phyloP scores from a whole-genome alignment of 306 rosid genomes.

The Datisca glomerata region DNA sequence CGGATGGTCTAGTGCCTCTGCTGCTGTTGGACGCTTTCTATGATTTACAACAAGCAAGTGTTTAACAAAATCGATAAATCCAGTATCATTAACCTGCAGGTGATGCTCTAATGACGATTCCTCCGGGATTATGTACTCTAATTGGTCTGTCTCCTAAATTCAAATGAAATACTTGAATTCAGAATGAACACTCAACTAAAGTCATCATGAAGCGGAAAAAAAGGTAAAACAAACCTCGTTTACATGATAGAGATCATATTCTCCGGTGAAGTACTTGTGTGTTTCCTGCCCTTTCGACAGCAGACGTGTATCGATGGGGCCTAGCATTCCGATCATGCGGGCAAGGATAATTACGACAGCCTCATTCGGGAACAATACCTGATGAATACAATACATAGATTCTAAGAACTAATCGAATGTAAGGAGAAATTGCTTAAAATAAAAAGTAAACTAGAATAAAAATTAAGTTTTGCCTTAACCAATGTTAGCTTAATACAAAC shows the following conservation, averaged over 20 bases:
- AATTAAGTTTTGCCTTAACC: not conserved
- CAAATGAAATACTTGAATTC: too few species aligned
- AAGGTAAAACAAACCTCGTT: constrained; percentile 57
- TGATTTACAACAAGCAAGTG: constrained; percentile 68
- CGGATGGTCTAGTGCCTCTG: constrained; percentile 76
- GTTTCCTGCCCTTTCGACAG: constrained; percentile 69
- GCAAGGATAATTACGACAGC: constrained; percentile 68
- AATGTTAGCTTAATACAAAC: constrained; percentile 33
- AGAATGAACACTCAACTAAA: too few species aligned
- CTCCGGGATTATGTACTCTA: constrained; percentile 83
- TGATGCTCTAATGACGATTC: constrained; percentile 66
- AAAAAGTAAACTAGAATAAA: too few species aligned
- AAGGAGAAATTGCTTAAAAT: too few species aligned
- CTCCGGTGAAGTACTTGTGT: constrained; percentile 85
- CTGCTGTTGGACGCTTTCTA: constrained; percentile 57
- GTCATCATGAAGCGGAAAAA: not conserved
- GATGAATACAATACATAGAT: too few species aligned
- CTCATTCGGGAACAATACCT: constrained; percentile 92
- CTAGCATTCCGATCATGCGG: constrained; percentile 76
- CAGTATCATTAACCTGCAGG: constrained; percentile 38
- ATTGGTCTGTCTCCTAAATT: constrained; percentile 74
- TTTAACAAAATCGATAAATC: constrained; percentile 59
- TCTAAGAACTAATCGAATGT: too few species aligned
- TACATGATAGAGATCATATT: constrained; percentile 60
- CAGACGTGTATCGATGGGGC: constrained; percentile 81